Evolutionary conservation across 257 asterid genomes (phyloP).

Genomic region (Solanum sitiens): DNA sequence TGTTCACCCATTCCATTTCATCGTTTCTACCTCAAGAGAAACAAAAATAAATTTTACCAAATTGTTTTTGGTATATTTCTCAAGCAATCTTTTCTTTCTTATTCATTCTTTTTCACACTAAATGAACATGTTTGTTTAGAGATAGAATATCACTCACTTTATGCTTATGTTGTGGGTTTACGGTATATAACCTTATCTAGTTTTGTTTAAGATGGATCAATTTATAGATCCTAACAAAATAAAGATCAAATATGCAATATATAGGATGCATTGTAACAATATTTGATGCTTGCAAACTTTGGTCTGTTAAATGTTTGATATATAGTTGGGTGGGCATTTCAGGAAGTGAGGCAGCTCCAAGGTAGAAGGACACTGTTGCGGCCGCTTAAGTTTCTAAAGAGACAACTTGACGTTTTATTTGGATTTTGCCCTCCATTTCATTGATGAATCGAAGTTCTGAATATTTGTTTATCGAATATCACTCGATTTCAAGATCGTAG

Average conservation of each 20-base stretch:
- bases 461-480: not conserved
- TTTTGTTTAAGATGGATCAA: not conserved
- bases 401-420: not conserved
- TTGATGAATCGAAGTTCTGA: not conserved
- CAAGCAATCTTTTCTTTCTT: too few relatives aligned
- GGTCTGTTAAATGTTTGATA: not conserved
- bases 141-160: not conserved
- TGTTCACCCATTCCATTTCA: too few relatives aligned
- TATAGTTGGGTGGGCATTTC: not conserved
- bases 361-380: constrained; percentile 15
- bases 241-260: not conserved
- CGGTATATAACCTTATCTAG: too few relatives aligned
- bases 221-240: not conserved
- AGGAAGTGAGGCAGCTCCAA: constrained; percentile 31
- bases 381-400: not conserved
- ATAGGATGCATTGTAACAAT: not conserved
- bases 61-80: not conserved
- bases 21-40: too few relatives aligned
- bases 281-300: not conserved
- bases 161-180: too few relatives aligned
- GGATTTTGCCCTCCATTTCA: not conserved
- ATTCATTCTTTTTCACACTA: not conserved
- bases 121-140: not conserved
- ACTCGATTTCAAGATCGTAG: too few relatives aligned
- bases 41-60: too few relatives aligned